phyloP scores from a whole-genome alignment of 345 rosid genomes.

The thale cress (Arabidopsis thaliana) region TAIR10.1 NC_003070.9:679001-679500 shows the following conservation, averaged over 20 bases:
- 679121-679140: not conserved
- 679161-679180: slow-evolving; percentile 87
- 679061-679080: slow-evolving; percentile 38
- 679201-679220: slow-evolving; percentile 69
- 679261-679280: slow-evolving; percentile 84
- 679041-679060: slow-evolving; percentile 82
- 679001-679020: slow-evolving; percentile 73
- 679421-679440: slow-evolving; percentile 67
- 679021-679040: slow-evolving; percentile 80
- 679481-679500: slow-evolving; percentile 32
- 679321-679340: not conserved
- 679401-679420: slow-evolving; percentile 73
- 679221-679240: slow-evolving; percentile 82
- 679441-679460: slow-evolving; percentile 30
- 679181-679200: slow-evolving; percentile 61
- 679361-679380: not conserved
- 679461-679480: slow-evolving; percentile 31
- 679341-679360: not conserved
- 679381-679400: slow-evolving; percentile 59
- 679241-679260: slow-evolving; percentile 79
- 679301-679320: not conserved
- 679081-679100: not conserved
- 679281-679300: slow-evolving; percentile 14
- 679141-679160: slow-evolving; percentile 57
- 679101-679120: not conserved